These are phyloP conservation scores for Larix kaempferi DNA, from an alignment of 75 land plant species.

Conservation along the genomic window DNA sequence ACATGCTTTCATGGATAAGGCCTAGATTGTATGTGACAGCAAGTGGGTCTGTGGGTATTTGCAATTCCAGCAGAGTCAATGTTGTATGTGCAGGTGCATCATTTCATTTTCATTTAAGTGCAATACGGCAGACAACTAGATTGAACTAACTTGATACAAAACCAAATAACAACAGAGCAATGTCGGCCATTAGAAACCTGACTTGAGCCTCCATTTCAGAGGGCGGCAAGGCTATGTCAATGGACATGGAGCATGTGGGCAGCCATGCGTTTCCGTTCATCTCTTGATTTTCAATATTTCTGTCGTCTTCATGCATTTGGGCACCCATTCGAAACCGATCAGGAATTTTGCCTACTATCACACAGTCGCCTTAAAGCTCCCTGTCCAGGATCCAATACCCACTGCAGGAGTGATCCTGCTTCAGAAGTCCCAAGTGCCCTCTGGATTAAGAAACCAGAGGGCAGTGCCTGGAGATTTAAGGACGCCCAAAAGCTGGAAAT, in stretches of 20 bases:
- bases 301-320: neutral
- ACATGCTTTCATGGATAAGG: neutral
- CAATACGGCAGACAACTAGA: neutral
- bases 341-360: neutral
- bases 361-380: no score
- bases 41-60: neutral
- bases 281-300: neutral
- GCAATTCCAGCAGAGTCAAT: neutral
- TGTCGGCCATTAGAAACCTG: constrained; percentile 17
- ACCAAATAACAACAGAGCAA: neutral
- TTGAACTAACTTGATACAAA: neutral
- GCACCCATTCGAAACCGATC: neutral
- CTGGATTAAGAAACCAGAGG: no score
- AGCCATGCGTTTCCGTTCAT: neutral
- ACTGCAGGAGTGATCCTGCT: no score
- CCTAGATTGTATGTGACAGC: neutral
- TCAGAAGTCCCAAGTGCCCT: no score
- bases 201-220: constrained; percentile 26
- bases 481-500: no score
- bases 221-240: constrained; percentile 32
- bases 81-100: neutral
- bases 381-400: no score
- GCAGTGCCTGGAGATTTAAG: no score
- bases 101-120: neutral
- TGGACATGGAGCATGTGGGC: constrained; percentile 19